Evolutionary conservation across 495 filamentous ascomycete species (phyloP), one percentile per base, ranked within the genome.

Genomic region (Glonium stellatum): DNA sequence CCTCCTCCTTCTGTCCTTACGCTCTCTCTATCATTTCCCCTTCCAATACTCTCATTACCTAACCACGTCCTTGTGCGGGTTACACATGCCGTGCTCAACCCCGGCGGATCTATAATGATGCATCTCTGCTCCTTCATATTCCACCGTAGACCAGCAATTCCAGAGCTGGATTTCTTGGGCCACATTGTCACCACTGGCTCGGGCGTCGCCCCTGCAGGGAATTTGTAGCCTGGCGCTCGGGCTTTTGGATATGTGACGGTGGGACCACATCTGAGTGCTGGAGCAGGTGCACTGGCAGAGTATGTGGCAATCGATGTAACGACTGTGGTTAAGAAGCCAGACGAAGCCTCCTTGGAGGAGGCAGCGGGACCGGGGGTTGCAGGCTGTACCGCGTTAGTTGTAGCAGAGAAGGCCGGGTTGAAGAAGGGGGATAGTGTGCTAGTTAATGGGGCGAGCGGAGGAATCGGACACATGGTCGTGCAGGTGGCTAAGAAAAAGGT

Each of bases 91-190:
- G 61, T 74, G 9, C 67, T 79, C 56, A 76, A 77, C 62, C 74
- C 76, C 31, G 73, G 65, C 41, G 70, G 71, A 50, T 56, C 64
- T 4, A 57, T 76, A 34, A 27, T 70, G 53, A 65, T 75, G 10
- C 62, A 69, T 41, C 36, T 72, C 51, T 42, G 72, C 27, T 75
- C 75, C 23, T 53, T 56, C 34, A 37, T 73, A 56, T 57, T 78
- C 22, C 61, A 59, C 18, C 60, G 57, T 18, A 63, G 71, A 13
- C 73, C 73, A 0, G 36, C 66, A 2, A 73, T 71, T 2, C 74
- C 75, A 6, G 75, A 73, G 1, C 44, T 72, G 8, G 77, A 79
- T 44, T 79, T 78, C 53, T 62, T 67, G 11, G 78, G 77, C 34
- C 67, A 57, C 12, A 54, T 78, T 10, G 60, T 76, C 10, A 58